Conservation (phyloP, 2,329 filamentous ascomycete species). For the Aspergillus melleus region DNA sequence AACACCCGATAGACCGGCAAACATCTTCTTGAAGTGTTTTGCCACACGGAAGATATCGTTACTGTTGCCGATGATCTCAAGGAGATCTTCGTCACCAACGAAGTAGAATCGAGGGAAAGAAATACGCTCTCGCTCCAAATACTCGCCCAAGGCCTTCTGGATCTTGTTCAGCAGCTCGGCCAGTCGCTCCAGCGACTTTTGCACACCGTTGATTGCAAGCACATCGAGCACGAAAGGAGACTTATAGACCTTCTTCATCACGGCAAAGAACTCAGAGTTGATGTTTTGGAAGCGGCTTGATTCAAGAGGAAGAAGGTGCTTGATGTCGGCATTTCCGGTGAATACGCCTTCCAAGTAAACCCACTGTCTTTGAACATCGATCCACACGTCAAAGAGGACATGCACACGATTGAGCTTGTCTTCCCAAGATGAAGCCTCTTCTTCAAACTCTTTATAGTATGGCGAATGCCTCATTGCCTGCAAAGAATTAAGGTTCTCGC, state of each 20-base stretch:
- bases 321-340: conserved; percentile 97
- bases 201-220: conserved; percentile 89
- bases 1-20: conserved; percentile 88
- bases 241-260: conserved; percentile 99
- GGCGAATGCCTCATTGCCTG: conserved; percentile 99
- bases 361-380: conserved; percentile 99
- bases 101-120: conserved; percentile 99
- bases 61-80: conserved; percentile 99
- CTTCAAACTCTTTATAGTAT: conserved; percentile 99
- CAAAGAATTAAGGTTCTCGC: conserved; percentile 94
- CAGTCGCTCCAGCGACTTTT: conserved; percentile 91
- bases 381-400: conserved; percentile 98
- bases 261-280: conserved; percentile 97
- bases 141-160: conserved; percentile 96
- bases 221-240: conserved; percentile 95
- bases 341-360: conserved; percentile 99
- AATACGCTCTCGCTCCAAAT: conserved; percentile 94
- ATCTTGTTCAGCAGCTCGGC: conserved; percentile 99
- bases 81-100: conserved; percentile 94
- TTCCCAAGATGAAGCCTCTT: conserved; percentile 95
- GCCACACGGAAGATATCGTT: conserved; percentile 95
- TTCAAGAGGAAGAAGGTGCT: conserved; percentile 93
- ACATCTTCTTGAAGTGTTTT: conserved; percentile 99
- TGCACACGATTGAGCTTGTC: conserved; percentile 97
- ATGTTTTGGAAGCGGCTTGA: conserved; percentile 98